Conservation (phyloP, 2,329 filamentous ascomycete species). For the Atkinsonella hypoxylon region DNA sequence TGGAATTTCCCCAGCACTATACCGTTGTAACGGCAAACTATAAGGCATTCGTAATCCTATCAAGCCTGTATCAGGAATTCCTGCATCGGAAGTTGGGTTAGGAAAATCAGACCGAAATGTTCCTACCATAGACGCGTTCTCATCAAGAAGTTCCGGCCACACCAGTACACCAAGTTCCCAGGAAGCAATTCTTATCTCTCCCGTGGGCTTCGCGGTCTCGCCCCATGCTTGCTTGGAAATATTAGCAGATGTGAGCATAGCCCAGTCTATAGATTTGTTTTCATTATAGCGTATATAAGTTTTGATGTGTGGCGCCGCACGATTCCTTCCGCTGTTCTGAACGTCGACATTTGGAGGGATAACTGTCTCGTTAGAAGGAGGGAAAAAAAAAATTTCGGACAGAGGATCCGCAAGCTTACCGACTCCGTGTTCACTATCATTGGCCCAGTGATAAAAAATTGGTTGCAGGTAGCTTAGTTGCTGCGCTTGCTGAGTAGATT, state of each 20-base stretch:
- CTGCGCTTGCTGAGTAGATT: constrained; percentile 56
- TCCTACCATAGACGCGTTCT: constrained; percentile 49
- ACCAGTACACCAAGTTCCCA: constrained; percentile 78
- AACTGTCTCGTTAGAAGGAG: constrained; percentile 12
- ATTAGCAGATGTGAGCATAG: constrained; percentile 81
- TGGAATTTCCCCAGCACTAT: constrained; percentile 51
- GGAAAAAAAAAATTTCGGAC: background rate
- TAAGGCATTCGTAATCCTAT: constrained; percentile 77
- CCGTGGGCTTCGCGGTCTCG: constrained; percentile 40
- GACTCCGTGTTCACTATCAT: constrained; percentile 34
- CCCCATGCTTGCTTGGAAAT: constrained; percentile 86
- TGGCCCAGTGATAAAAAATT: constrained; percentile 64
- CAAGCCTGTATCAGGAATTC: constrained; percentile 21
- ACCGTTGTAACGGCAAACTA: constrained; percentile 58
- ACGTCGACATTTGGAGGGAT: constrained; percentile 12
- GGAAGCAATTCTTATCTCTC: constrained; percentile 60
- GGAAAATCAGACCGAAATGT: constrained; percentile 53
- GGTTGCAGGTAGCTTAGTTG: constrained; percentile 63
- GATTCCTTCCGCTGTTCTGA: constrained; percentile 45
- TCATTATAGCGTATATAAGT: constrained; percentile 62
- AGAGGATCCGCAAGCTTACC: background rate
- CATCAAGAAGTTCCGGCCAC: constrained; percentile 54
- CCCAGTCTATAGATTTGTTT: constrained; percentile 61
- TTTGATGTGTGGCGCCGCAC: constrained; percentile 79
- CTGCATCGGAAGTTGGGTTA: constrained; percentile 9